Base-by-base conservation (phyloP, 106 monocot genomes). In the Iris macrosiphon region DNA sequence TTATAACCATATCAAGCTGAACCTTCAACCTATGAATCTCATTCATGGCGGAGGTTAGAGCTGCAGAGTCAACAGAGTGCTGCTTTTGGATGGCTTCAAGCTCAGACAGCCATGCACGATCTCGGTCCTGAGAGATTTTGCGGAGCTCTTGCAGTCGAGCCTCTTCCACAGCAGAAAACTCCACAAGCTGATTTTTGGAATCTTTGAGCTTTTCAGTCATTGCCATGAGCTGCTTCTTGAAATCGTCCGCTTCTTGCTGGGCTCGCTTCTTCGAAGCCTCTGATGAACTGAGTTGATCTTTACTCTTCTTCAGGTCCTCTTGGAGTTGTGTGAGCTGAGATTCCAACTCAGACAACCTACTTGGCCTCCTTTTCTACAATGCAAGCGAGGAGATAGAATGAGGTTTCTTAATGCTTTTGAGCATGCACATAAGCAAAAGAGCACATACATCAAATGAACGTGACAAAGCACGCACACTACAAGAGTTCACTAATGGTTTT, bases 51-150 rank as follows among this genome's bases (percentile, higher is more conserved):
- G 79, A 66, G 0, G 68, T 4, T 22, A 84, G 32, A 49, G 79
- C 79, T 6, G 68, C 47, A 0, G 79, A 76, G 27, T 92, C 92
- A 34, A 60, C 54, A 0, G 77, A 62, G 48, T 84, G 79, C 16
- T 93, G 87, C 13, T 77, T 74, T 50, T 84, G 83, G 23, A 83
- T 68, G 20, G 93, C 93, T 59, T 93, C 87, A 2, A 93, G 64
- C 38, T 93, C 87, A 13, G 87, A 83, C 39, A 88, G 75, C 93
- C 93, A 87, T 45, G 75, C 80, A 15, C 77, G 67, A 63, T 93
- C 93, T 0, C 93, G 70, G 24, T 84, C 87, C 37, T 80, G 83
- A 31, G 84, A 80, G 31, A 88, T 67, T 40, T 76, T 79, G 1
- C 83, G 70, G 2, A 93, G 77, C 47, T 93, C 87, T n/a, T 72